Evolutionary conservation across 108 stramenopile species (phyloP).

Genomic region (Mediolabrus comicus): DNA sequence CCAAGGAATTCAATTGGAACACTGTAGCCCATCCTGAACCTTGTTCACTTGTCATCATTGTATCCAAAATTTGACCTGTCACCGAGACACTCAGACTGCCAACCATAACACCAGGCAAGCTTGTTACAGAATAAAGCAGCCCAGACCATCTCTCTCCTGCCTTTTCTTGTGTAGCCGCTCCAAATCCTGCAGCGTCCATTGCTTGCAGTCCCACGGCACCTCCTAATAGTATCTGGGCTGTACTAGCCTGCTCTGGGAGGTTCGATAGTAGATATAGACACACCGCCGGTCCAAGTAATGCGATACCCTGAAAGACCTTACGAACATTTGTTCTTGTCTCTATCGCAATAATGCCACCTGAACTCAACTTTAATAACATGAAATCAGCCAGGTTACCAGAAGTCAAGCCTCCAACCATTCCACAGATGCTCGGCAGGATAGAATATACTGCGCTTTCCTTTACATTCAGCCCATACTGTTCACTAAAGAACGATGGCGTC

Average conservation of each 20-base stretch:
- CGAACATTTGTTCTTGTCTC: conserved; percentile 58
- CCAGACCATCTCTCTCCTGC: conserved; percentile 78
- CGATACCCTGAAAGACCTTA: conserved; percentile 77
- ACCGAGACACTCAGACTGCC: conserved; percentile 69
- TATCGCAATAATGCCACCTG: conserved; percentile 21
- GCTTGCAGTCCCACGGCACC: conserved; percentile 67
- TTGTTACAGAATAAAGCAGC: conserved; percentile 67
- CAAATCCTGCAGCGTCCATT: conserved; percentile 76
- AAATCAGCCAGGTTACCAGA: conserved; percentile 77
- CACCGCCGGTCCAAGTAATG: conserved; percentile 74
- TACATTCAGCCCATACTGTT: conserved; percentile 79
- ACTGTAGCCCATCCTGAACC: conserved; percentile 55
- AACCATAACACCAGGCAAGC: conserved; percentile 66
- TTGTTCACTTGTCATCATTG: conserved; percentile 56
- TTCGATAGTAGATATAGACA: conserved; percentile 58
- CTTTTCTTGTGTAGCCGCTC: conserved; percentile 79
- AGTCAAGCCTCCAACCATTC: conserved; percentile 66
- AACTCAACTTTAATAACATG: conserved; percentile 16
- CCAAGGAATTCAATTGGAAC: conserved; percentile 61
- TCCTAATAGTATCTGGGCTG: conserved; percentile 60
- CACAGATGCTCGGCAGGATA: conserved; percentile 72
- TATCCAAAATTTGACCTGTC: conserved; percentile 70
- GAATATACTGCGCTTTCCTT: conserved; percentile 72
- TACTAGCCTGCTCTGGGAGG: conserved; percentile 53
- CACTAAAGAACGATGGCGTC: conserved; percentile 88